phyloP scores from a whole-genome alignment of 2,329 filamentous ascomycete genomes.

The Fusarium mundagurra region DNA sequence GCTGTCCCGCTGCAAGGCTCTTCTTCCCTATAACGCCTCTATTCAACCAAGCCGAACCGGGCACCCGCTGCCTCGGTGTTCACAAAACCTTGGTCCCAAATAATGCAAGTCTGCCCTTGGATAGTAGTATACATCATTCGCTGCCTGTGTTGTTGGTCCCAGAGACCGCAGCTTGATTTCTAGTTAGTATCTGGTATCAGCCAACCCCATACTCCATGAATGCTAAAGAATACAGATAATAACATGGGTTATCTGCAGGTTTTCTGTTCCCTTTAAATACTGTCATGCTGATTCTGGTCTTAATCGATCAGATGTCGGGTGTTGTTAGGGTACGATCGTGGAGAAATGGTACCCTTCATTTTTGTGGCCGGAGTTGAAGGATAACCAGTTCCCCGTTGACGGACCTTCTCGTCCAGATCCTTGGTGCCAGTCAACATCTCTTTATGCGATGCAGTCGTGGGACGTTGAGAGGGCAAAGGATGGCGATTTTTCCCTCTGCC shows the following conservation, averaged over 20 bases:
- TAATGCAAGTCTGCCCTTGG: slow-evolving; percentile 1
- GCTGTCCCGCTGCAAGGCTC: slow-evolving; percentile 6
- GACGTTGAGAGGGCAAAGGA: slow-evolving; percentile 40
- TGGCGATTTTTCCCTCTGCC: slow-evolving; percentile 3
- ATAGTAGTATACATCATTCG: slow-evolving; percentile 19
- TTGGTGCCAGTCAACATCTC: background rate
- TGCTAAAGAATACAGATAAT: slow-evolving; percentile 24
- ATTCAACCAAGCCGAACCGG: slow-evolving; percentile 20
- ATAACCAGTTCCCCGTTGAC: background rate
- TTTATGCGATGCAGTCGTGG: background rate
- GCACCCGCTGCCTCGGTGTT: slow-evolving; percentile 17
- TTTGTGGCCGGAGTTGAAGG: slow-evolving; percentile 35
- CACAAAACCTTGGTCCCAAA: slow-evolving; percentile 5
- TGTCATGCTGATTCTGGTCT: background rate
- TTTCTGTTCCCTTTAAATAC: background rate
- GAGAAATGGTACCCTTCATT: slow-evolving; percentile 54
- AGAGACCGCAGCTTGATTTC: slow-evolving; percentile 10
- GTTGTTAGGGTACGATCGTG: slow-evolving; percentile 52
- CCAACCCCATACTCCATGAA: slow-evolving; percentile 30
- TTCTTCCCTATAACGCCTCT: slow-evolving; percentile 25
- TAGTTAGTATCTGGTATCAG: slow-evolving; percentile 13
- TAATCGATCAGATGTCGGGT: slow-evolving; percentile 53
- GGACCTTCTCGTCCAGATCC: background rate
- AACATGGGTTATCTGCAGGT: slow-evolving; percentile 4
- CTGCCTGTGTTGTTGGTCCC: slow-evolving; percentile 6